Conservation (phyloP, 2,329 filamentous ascomycete genomes). For the Apiospora arundinis region DNA sequence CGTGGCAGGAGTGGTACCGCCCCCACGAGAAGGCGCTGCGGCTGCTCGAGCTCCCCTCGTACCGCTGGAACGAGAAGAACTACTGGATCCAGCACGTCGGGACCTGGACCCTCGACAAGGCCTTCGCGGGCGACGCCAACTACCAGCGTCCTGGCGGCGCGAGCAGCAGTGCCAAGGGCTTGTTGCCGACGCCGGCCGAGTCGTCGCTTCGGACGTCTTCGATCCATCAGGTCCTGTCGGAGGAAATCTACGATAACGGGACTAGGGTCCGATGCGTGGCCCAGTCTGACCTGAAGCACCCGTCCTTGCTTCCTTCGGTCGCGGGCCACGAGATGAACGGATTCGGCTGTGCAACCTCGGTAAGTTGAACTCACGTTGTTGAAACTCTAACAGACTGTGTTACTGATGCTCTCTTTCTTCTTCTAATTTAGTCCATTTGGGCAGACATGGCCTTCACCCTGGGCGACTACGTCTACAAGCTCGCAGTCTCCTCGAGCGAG, state of each 20-base stretch:
- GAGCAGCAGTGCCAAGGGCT: too few relatives aligned
- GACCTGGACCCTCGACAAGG: constrained; percentile 49
- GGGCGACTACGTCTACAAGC: neutral
- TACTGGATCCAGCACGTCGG: constrained; percentile 66
- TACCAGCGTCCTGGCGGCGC: neutral
- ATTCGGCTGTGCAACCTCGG: neutral
- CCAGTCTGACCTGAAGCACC: neutral
- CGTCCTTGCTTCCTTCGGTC: neutral
- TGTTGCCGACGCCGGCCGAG: neutral
- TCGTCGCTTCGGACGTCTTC: neutral
- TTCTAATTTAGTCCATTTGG: too few relatives aligned
- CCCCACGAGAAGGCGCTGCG: too few relatives aligned
- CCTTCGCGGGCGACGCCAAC: constrained; percentile 13
- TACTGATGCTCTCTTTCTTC: too few relatives aligned
- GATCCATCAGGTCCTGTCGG: neutral
- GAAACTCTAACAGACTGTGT: too few relatives aligned
- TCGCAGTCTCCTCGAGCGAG: neutral
- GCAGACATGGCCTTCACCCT: neutral
- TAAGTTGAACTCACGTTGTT: too few relatives aligned
- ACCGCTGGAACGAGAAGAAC: constrained; percentile 68
- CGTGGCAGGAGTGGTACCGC: too few relatives aligned
- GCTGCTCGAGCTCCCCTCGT: constrained; percentile 63
- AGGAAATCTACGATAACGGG: neutral
- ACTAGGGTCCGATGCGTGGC: neutral
- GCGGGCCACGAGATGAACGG: neutral